Conservation (phyloP, 345 rosid genomes). For the Heritiera fomes region DNA sequence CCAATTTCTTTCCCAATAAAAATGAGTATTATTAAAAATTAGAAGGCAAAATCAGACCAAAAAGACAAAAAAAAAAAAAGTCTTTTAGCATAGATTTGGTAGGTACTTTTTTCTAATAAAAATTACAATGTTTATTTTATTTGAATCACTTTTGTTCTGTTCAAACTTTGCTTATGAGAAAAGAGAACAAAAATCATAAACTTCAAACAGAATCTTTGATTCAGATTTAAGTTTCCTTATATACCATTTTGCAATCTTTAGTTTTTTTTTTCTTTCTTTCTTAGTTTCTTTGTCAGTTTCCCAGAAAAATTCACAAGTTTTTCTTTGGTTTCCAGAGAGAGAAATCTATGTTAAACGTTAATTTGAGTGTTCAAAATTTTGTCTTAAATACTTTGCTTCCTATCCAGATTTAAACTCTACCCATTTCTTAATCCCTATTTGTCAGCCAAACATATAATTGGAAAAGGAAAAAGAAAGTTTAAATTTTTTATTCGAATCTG, state of each 20-base stretch:
- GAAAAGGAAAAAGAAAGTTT: not conserved
- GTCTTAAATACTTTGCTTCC: conserved; percentile 8
- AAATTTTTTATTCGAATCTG: conserved; percentile 10
- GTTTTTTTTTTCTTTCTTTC: not conserved
- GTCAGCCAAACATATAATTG: not conserved
- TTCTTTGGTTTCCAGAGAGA: not conserved
- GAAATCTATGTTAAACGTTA: conserved; percentile 2
- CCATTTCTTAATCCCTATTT: conserved; percentile 9
- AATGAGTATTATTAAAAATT: not conserved
- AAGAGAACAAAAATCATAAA: not conserved
- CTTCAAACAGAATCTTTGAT: not conserved
- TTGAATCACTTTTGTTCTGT: not conserved
- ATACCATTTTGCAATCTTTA: not conserved
- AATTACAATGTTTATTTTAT: not conserved
- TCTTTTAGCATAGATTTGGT: not conserved
- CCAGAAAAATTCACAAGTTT: not conserved
- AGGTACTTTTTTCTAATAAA: conserved; percentile 1
- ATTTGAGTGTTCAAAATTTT: conserved; percentile 1
- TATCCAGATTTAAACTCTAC: conserved; percentile 1
- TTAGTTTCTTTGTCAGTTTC: conserved; percentile 7
- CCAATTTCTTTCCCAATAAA: not conserved
- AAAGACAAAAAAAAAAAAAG: not conserved
- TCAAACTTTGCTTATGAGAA: not conserved
- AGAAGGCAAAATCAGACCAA: not conserved
- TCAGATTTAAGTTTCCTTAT: not conserved